phyloP scores from a whole-genome alignment of 2,329 filamentous ascomycete genomes.

The Biscogniauxia marginata region DNA sequence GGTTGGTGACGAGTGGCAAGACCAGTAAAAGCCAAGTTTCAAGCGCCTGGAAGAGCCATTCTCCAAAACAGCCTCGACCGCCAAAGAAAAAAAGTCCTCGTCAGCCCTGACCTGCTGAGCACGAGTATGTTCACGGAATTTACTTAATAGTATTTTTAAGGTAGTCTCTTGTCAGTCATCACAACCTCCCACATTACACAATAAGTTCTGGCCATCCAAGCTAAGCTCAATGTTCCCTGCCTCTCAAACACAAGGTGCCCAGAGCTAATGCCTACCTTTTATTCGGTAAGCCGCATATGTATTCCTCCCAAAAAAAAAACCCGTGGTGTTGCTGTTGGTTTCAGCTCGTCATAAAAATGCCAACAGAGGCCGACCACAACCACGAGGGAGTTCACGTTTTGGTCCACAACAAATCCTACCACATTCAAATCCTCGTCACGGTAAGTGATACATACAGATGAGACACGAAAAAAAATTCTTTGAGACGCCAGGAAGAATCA shows the following conservation, averaged over 20 bases:
- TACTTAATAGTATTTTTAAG: neutral
- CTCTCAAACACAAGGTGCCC: neutral
- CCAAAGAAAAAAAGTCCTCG: neutral
- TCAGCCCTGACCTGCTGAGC: neutral
- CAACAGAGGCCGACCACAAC: slow-evolving; percentile 17
- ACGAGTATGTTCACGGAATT: neutral
- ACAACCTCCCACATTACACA: neutral
- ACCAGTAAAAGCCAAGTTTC: neutral
- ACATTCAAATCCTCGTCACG: slow-evolving; percentile 10
- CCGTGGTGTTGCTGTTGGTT: neutral
- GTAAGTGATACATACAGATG: slow-evolving; percentile 1
- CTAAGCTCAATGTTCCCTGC: neutral
- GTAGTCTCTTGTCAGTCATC: neutral
- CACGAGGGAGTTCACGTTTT: slow-evolving; percentile 13
- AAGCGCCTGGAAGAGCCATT: slow-evolving; percentile 8
- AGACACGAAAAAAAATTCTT: neutral
- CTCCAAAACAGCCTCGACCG: slow-evolving; percentile 13
- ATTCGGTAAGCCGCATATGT: slow-evolving; percentile 1
- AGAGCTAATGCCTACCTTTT: neutral
- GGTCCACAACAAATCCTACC: slow-evolving; percentile 18
- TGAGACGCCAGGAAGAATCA: neutral
- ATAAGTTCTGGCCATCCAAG: neutral
- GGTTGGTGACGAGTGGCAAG: neutral
- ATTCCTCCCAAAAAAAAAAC: slow-evolving; percentile 1
- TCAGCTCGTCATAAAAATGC: slow-evolving; percentile 7